Conservation (phyloP, 176 grass and related monocot species). For the Zizania latifolia region DNA sequence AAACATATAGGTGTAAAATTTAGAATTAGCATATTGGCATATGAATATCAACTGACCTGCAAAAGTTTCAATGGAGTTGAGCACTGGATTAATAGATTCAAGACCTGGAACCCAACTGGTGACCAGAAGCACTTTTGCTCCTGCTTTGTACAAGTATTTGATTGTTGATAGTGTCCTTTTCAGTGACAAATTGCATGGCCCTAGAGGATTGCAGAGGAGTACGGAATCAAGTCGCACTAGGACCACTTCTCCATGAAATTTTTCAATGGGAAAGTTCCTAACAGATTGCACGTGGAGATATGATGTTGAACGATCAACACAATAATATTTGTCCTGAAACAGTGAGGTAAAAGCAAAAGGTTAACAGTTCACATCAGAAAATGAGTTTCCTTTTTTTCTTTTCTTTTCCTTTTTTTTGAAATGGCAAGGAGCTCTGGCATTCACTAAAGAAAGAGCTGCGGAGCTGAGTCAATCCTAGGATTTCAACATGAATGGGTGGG, state of each 20-base stretch:
- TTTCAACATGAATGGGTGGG: background rate
- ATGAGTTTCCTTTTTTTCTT: background rate
- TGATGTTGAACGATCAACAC: constrained; percentile 15
- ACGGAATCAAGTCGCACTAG: constrained; percentile 67
- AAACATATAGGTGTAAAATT: background rate
- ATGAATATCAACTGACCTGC: constrained; percentile 56
- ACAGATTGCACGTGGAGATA: constrained; percentile 80
- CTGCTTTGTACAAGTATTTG: constrained; percentile 73
- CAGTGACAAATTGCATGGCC: constrained; percentile 39
- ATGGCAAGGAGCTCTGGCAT: background rate
- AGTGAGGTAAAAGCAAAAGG: constrained; percentile 13
- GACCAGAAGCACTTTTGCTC: constrained; percentile 63
- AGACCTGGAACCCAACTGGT: constrained; percentile 48
- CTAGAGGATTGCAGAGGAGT: constrained; percentile 36
- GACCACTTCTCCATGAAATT: constrained; percentile 65
- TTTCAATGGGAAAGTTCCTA: constrained; percentile 62
- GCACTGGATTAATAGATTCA: constrained; percentile 36
- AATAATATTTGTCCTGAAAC: constrained; percentile 39
- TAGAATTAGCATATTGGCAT: background rate
- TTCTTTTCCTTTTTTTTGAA: background rate
- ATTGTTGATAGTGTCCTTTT: constrained; percentile 65
- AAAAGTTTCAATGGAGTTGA: constrained; percentile 50
- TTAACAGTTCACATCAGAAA: constrained; percentile 11
- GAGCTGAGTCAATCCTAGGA: background rate
- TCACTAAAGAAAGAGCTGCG: background rate